A percentile compares a stretch with the other conserved stretches of the same genome.
phyloP scores from a whole-genome alignment of 768 basidiomycete species.

The Bullera alba region DNA sequence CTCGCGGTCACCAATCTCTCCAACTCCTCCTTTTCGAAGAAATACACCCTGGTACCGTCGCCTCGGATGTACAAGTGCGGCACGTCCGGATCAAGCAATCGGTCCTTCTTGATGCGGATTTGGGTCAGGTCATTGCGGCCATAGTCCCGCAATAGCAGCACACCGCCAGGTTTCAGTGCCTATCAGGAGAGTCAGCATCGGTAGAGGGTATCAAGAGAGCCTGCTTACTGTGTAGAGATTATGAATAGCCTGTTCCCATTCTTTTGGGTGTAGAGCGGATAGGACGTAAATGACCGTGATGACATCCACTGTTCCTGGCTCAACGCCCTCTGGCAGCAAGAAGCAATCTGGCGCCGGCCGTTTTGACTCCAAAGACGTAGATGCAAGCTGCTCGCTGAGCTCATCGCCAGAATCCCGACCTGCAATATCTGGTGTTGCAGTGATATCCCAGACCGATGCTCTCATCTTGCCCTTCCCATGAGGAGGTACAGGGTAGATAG shows the following conservation, averaged over 20 bases:
- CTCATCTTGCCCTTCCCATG: slow-evolving; percentile 58
- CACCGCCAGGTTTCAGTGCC: slow-evolving; percentile 86
- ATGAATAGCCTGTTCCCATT: slow-evolving; percentile 75
- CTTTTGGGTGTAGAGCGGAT: slow-evolving; percentile 83
- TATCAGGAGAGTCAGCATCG: slow-evolving; percentile 37
- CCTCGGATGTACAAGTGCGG: slow-evolving; percentile 88
- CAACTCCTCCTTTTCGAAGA: slow-evolving; percentile 54
- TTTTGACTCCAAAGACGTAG: slow-evolving; percentile 8
- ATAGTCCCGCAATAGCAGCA: slow-evolving; percentile 83
- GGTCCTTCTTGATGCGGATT: slow-evolving; percentile 77
- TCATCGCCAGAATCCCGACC: background rate
- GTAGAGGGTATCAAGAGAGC: background rate
- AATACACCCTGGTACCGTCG: slow-evolving; percentile 95
- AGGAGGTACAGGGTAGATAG: slow-evolving; percentile 61
- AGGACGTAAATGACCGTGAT: slow-evolving; percentile 88
- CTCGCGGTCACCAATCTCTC: slow-evolving; percentile 11
- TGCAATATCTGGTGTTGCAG: slow-evolving; percentile 48
- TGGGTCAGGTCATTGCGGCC: slow-evolving; percentile 92
- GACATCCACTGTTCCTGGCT: slow-evolving; percentile 70
- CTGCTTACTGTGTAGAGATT: slow-evolving; percentile 66
- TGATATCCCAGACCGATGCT: slow-evolving; percentile 86
- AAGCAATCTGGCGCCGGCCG: slow-evolving; percentile 20
- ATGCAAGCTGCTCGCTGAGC: background rate
- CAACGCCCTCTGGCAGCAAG: slow-evolving; percentile 59
- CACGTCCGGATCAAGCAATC: slow-evolving; percentile 68